phyloP scores from a whole-genome alignment of 106 monocot species.

The Narthecium ossifragum region DNA sequence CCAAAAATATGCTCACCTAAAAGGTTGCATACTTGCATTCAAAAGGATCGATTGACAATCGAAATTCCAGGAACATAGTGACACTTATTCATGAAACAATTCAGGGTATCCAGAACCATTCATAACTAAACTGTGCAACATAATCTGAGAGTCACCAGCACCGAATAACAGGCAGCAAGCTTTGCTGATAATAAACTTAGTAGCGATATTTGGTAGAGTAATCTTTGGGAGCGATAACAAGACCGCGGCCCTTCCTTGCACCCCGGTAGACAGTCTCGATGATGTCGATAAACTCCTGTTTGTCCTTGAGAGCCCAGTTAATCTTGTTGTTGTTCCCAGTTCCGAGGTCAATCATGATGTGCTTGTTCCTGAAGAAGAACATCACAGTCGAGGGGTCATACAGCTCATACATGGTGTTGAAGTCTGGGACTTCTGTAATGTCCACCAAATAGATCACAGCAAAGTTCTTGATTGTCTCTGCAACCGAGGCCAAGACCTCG shows the following conservation, averaged over 20 bases:
- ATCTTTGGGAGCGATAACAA: slow-evolving; percentile 81
- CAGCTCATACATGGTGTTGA: slow-evolving; percentile 76
- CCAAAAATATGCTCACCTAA: too few species aligned
- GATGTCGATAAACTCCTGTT: slow-evolving; percentile 84
- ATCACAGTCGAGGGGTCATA: slow-evolving; percentile 70
- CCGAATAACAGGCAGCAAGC: too few species aligned
- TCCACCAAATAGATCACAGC: slow-evolving; percentile 75
- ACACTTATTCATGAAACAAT: too few species aligned
- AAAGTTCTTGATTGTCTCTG: slow-evolving; percentile 79
- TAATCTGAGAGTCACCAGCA: too few species aligned
- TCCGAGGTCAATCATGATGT: slow-evolving; percentile 84
- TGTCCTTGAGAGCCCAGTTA: slow-evolving; percentile 82
- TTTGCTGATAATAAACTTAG: too few species aligned
- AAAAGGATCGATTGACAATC: too few species aligned
- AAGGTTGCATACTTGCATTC: too few species aligned
- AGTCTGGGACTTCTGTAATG: slow-evolving; percentile 76
- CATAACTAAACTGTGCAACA: too few species aligned
- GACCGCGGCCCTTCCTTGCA: slow-evolving; percentile 70
- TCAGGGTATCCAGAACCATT: too few species aligned
- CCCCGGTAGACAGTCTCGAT: slow-evolving; percentile 76
- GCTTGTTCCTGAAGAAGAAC: slow-evolving; percentile 91
- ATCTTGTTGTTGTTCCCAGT: slow-evolving; percentile 94
- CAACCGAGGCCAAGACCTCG: slow-evolving; percentile 66
- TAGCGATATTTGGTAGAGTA: slow-evolving; percentile 86
- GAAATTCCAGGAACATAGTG: too few species aligned